Evolutionary conservation across 2,329 filamentous ascomycete species (phyloP).

Genomic region (Fusarium devonianum): DNA sequence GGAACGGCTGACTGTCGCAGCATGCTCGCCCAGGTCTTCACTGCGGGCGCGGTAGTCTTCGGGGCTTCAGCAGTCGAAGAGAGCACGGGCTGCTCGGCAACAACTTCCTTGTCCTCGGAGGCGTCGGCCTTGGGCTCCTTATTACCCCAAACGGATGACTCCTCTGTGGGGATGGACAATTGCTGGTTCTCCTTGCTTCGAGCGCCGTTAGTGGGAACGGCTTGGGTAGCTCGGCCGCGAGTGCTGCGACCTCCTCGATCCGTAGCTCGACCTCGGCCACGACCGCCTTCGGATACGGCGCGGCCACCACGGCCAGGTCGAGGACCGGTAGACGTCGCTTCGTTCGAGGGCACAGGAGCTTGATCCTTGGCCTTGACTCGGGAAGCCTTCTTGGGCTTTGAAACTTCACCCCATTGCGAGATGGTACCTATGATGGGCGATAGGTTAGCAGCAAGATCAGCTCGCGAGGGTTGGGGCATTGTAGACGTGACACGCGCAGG

Average conservation of each 20-base stretch:
- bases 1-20: slow-evolving; percentile 66
- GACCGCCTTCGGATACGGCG: slow-evolving; percentile 66
- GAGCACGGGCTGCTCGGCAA: slow-evolving; percentile 44
- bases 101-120: slow-evolving; percentile 45
- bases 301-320: slow-evolving; percentile 68
- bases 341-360: slow-evolving; percentile 58
- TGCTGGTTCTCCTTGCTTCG: slow-evolving; percentile 63
- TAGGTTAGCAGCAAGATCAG: slow-evolving; percentile 40
- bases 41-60: slow-evolving; percentile 50
- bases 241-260: slow-evolving; percentile 69
- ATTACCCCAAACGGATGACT: slow-evolving; percentile 63
- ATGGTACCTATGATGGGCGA: slow-evolving; percentile 66
- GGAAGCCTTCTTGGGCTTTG: slow-evolving; percentile 79
- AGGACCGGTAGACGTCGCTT: slow-evolving; percentile 52
- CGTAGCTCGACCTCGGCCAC: slow-evolving; percentile 67
- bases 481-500: slow-evolving; percentile 10
- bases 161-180: slow-evolving; percentile 72
- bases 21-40: slow-evolving; percentile 79
- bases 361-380: slow-evolving; percentile 76
- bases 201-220: slow-evolving; percentile 66
- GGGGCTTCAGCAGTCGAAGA: slow-evolving; percentile 48
- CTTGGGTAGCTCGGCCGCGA: slow-evolving; percentile 67
- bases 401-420: slow-evolving; percentile 85
- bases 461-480: not conserved
- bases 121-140: slow-evolving; percentile 48